Conservation (phyloP, 148 eudicot genomes). For the Drosera capensis region DNA sequence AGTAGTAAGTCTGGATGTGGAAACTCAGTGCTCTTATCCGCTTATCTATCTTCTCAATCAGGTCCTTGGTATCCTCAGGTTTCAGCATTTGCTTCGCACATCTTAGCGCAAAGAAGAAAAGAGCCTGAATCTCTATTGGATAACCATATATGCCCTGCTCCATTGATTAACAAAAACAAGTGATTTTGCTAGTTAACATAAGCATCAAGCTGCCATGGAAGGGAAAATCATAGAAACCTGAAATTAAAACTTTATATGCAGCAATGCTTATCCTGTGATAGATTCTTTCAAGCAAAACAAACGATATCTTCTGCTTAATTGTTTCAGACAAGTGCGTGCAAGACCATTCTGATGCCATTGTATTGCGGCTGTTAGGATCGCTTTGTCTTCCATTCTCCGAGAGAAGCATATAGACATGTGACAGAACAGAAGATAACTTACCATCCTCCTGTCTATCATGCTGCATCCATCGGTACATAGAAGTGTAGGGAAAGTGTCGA, state of each 20-base stretch:
- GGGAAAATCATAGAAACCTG: too few relatives aligned
- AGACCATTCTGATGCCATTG: too few relatives aligned
- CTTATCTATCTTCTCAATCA: slow-evolving; percentile 33
- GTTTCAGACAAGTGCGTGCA: too few relatives aligned
- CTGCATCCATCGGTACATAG: slow-evolving; percentile 72
- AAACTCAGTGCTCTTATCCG: slow-evolving; percentile 38
- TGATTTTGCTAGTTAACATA: neutral
- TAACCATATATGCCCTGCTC: slow-evolving; percentile 44
- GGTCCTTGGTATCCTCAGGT: slow-evolving; percentile 31
- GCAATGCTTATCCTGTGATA: too few relatives aligned
- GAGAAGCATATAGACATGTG: neutral
- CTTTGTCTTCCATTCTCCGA: too few relatives aligned
- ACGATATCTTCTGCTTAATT: too few relatives aligned
- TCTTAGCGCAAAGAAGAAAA: slow-evolving; percentile 56
- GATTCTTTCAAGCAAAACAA: too few relatives aligned
- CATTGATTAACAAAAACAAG: slow-evolving; percentile 5
- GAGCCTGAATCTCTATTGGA: slow-evolving; percentile 62
- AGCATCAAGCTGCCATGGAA: too few relatives aligned
- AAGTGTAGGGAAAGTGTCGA: slow-evolving; percentile 69
- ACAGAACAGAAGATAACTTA: slow-evolving; percentile 9
- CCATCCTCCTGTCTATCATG: slow-evolving; percentile 77
- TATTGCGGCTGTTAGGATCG: too few relatives aligned
- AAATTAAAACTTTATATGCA: too few relatives aligned
- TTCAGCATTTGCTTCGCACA: slow-evolving; percentile 44
- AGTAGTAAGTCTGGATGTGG: slow-evolving; percentile 47